Conservation (phyloP, 176 grass and related monocot species). For the Poa pratensis region DNA sequence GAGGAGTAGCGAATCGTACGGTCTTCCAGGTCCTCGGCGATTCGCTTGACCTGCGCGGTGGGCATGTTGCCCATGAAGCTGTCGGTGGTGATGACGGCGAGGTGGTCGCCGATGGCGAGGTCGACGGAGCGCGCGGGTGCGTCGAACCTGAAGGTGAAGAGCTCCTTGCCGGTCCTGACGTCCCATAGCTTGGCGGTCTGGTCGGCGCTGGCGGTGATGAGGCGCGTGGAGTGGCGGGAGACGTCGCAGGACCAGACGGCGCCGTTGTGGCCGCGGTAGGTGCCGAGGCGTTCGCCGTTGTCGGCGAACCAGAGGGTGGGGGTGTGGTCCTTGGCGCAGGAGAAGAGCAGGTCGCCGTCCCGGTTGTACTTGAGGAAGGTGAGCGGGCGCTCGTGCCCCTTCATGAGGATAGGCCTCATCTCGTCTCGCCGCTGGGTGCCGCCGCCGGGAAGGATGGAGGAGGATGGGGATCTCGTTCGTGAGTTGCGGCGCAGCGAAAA, state of each 20-base stretch:
- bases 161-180: slow-evolving; percentile 67
- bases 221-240: slow-evolving; percentile 78
- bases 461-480: not conserved
- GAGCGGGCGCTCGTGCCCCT: slow-evolving; percentile 88
- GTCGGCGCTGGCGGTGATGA: slow-evolving; percentile 80
- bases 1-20: slow-evolving; percentile 45
- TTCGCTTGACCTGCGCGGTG: slow-evolving; percentile 82
- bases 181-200: slow-evolving; percentile 91
- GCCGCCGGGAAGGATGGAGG: slow-evolving; percentile 8
- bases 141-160: slow-evolving; percentile 80
- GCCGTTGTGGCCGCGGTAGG: slow-evolving; percentile 96
- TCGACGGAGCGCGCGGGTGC: slow-evolving; percentile 81
- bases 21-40: slow-evolving; percentile 64
- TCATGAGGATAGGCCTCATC: slow-evolving; percentile 97
- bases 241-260: slow-evolving; percentile 92
- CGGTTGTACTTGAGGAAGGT: slow-evolving; percentile 95
- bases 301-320: slow-evolving; percentile 90
- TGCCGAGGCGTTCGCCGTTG: slow-evolving; percentile 81
- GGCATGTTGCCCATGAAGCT: slow-evolving; percentile 83
- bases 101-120: slow-evolving; percentile 66
- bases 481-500: not conserved
- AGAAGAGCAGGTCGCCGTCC: slow-evolving; percentile 93
- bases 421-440: slow-evolving; percentile 12
- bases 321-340: slow-evolving; percentile 93
- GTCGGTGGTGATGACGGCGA: slow-evolving; percentile 79